Percentiles rank a stretch among this genome's conserved stretches.
Conservation (phyloP, 768 basidiomycete species). For the Termitomyces bulborhizus region DNA sequence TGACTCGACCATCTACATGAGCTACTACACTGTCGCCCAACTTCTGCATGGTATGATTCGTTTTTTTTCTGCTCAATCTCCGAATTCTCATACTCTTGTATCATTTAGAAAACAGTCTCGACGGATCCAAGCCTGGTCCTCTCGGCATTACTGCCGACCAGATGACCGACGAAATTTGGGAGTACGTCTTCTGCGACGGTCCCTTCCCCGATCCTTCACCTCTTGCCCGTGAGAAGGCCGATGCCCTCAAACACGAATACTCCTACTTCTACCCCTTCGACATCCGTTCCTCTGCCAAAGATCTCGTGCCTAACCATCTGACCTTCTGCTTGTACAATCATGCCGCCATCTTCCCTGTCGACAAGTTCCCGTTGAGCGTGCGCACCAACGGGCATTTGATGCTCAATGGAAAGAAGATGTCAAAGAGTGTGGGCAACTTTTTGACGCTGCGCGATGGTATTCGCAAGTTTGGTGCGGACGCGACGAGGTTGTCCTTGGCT, state of each 20-base stretch:
- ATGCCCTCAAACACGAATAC: conserved; percentile 85
- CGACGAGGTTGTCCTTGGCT: conserved; percentile 85
- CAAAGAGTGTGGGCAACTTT: conserved; percentile 93
- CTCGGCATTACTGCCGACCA: conserved; percentile 84
- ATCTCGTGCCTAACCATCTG: conserved; percentile 91
- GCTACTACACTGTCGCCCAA: conserved; percentile 93
- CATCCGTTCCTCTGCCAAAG: conserved; percentile 96
- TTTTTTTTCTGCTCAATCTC: not conserved
- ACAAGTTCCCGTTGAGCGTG: conserved; percentile 89
- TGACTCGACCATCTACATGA: conserved; percentile 98
- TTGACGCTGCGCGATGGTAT: conserved; percentile 86
- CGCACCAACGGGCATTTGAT: conserved; percentile 95
- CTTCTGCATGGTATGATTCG: conserved; percentile 74
- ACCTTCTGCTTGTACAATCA: conserved; percentile 95
- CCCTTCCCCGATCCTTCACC: conserved; percentile 66
- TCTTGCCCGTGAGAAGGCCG: conserved; percentile 69
- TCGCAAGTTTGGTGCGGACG: conserved; percentile 95
- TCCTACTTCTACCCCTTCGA: conserved; percentile 98
- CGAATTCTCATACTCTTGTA: not conserved
- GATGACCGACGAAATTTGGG: conserved; percentile 98
- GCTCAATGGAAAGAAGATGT: conserved; percentile 99
- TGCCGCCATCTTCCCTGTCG: conserved; percentile 87
- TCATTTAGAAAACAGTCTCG: conserved; percentile 55
- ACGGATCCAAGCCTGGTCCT: conserved; percentile 74
- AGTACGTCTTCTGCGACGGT: conserved; percentile 80